Evolutionary conservation across 768 basidiomycete genomes (phyloP).

Genomic region (Lyophyllum shimeji): DNA sequence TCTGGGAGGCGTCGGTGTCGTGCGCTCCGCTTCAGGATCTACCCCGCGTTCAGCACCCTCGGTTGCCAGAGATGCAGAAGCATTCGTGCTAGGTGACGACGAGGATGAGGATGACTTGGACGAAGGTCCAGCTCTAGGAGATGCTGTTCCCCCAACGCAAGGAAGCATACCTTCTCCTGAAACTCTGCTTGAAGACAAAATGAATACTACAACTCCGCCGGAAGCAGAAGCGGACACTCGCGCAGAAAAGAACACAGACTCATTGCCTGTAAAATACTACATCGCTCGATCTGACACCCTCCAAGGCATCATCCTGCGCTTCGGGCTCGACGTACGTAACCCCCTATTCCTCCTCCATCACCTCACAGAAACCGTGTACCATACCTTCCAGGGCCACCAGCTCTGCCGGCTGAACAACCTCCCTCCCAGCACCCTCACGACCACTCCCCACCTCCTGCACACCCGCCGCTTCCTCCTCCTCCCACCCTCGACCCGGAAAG

Average conservation of each 20-base stretch:
- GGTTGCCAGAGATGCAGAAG: slow-evolving; percentile 58
- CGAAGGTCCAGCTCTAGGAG: neutral
- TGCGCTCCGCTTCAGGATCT: slow-evolving; percentile 17
- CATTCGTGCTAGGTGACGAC: slow-evolving; percentile 67
- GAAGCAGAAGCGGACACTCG: neutral
- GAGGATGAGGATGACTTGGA: slow-evolving; percentile 48
- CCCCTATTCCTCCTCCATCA: neutral
- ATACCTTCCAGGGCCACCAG: slow-evolving; percentile 56
- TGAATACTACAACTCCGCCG: neutral
- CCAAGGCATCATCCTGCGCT: slow-evolving; percentile 61
- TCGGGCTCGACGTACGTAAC: slow-evolving; percentile 57
- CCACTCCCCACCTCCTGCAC: slow-evolving; percentile 73
- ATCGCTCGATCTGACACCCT: slow-evolving; percentile 60
- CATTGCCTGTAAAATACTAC: slow-evolving; percentile 43
- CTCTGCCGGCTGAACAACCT: slow-evolving; percentile 69
- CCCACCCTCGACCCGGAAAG: slow-evolving; percentile 41
- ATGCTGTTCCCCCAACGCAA: neutral
- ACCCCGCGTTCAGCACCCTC: slow-evolving; percentile 18
- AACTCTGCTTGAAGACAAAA: neutral
- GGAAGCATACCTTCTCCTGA: neutral
- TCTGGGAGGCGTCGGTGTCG: slow-evolving; percentile 53
- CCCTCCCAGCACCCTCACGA: slow-evolving; percentile 61
- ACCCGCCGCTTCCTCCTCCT: slow-evolving; percentile 59
- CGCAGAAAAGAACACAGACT: neutral
- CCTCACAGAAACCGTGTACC: neutral